A percentile compares a stretch with the other conserved stretches of the same genome.
These are phyloP conservation scores for Colletotrichum truncatum DNA, from an alignment of 2,329 filamentous ascomycete species.

Conservation along the genomic window DNA sequence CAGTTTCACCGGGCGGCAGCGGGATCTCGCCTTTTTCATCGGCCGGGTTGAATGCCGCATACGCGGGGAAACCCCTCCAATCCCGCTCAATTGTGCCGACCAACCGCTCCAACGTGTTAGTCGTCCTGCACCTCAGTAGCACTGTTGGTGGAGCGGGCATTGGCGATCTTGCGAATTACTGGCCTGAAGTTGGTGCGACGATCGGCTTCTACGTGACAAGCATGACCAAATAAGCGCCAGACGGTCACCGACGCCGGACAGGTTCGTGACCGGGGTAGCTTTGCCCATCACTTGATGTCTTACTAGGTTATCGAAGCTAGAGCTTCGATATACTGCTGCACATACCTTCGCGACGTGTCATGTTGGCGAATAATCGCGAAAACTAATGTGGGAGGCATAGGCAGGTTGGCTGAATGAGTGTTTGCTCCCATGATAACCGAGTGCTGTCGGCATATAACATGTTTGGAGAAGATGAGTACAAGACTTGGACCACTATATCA, in stretches of 20 bases:
- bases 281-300: too few species aligned
- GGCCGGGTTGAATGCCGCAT: slow-evolving; percentile 1
- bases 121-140: not conserved
- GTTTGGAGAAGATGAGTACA: too few species aligned
- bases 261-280: not conserved
- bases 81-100: not conserved
- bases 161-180: not conserved
- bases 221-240: not conserved
- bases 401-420: too few species aligned
- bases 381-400: too few species aligned
- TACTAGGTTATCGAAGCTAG: too few species aligned
- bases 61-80: slow-evolving; percentile 1
- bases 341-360: too few species aligned
- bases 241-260: not conserved
- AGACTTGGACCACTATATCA: too few species aligned
- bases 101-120: not conserved
- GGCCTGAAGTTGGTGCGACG: not conserved
- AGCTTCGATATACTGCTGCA: too few species aligned
- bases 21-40: not conserved
- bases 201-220: not conserved
- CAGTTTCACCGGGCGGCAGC: not conserved
- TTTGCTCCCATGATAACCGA: too few species aligned
- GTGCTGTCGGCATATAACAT: too few species aligned
- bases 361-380: too few species aligned
- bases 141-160: not conserved